phyloP scores from a whole-genome alignment of 2,329 filamentous ascomycete genomes.

The Ophiosphaerella korrae region DNA sequence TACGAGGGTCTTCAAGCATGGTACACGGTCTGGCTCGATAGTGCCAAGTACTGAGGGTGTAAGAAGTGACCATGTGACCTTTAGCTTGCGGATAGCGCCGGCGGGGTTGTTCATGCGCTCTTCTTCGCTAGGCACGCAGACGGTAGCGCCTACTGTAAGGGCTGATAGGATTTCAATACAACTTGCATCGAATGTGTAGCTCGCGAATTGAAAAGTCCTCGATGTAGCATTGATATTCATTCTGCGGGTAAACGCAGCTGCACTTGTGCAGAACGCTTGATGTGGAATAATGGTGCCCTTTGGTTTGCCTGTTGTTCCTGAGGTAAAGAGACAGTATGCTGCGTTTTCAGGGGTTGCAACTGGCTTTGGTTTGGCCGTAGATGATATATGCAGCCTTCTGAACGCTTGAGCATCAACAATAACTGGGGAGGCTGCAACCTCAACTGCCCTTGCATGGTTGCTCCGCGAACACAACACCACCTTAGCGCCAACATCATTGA shows the following conservation, averaged over 20 bases:
- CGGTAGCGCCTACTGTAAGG: slow-evolving; percentile 55
- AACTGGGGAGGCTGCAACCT: slow-evolving; percentile 28
- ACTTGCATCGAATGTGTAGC: slow-evolving; percentile 62
- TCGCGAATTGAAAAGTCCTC: slow-evolving; percentile 59
- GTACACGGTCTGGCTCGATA: slow-evolving; percentile 46
- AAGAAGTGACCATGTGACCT: slow-evolving; percentile 35
- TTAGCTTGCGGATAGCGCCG: slow-evolving; percentile 45
- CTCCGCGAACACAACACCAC: slow-evolving; percentile 34
- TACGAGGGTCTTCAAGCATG: slow-evolving; percentile 51
- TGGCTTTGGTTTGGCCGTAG: slow-evolving; percentile 47
- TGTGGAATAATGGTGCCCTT: slow-evolving; percentile 70
- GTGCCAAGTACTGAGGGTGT: slow-evolving; percentile 46
- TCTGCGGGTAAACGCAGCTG: slow-evolving; percentile 31
- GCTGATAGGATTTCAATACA: slow-evolving; percentile 61
- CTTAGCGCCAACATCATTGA: slow-evolving; percentile 35
- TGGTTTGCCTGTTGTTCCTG: slow-evolving; percentile 50
- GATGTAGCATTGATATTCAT: slow-evolving; percentile 57
- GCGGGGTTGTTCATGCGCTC: slow-evolving; percentile 59
- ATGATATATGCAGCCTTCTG: slow-evolving; percentile 37
- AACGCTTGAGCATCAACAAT: slow-evolving; percentile 49
- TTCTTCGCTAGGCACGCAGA: slow-evolving; percentile 62
- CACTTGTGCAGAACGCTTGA: slow-evolving; percentile 59
- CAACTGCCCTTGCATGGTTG: slow-evolving; percentile 23
- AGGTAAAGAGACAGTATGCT: slow-evolving; percentile 66
- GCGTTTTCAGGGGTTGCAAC: slow-evolving; percentile 50